Evolutionary conservation across 2,329 filamentous ascomycete genomes (phyloP).

Genomic region (Colletotrichum lindemuthianum): DNA sequence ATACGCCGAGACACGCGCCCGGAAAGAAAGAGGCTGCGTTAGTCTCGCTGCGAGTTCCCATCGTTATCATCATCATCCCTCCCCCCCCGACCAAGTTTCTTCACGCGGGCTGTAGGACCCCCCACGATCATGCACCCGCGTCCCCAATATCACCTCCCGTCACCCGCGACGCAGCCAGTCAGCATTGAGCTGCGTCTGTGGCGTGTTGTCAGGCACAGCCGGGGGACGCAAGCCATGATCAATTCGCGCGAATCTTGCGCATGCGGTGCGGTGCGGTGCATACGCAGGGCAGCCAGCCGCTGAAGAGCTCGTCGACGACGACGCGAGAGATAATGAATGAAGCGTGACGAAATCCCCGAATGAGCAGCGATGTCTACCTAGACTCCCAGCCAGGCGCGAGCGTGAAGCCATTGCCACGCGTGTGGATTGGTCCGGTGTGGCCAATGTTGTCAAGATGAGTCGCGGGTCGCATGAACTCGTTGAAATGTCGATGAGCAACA

Average conservation of each 20-base stretch:
- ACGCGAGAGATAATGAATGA: no score
- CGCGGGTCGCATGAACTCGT: neutral
- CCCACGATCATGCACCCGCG: slow-evolving; percentile 23
- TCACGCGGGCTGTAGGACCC: neutral
- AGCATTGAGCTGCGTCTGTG: neutral
- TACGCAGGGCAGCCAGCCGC: slow-evolving; percentile 15
- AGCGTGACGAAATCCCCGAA: no score
- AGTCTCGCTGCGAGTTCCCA: neutral
- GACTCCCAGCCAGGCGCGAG: no score
- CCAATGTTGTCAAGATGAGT: neutral
- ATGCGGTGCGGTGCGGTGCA: neutral
- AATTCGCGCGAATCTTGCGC: neutral
- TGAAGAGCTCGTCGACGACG: slow-evolving; percentile 10
- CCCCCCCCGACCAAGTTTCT: no score
- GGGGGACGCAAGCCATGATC: neutral
- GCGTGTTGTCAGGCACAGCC: slow-evolving; percentile 13
- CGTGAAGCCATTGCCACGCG: no score
- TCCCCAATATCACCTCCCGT: slow-evolving; percentile 23
- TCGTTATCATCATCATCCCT: neutral
- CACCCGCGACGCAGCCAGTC: slow-evolving; percentile 10
- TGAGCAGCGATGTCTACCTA: no score
- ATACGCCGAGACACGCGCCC: slow-evolving; percentile 24
- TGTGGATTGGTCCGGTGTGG: neutral
- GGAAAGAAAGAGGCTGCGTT: slow-evolving; percentile 8
- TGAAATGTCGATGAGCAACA: neutral